Evolutionary conservation across 495 filamentous ascomycete genomes (phyloP).

Genomic region (Penicillium paradoxum): DNA sequence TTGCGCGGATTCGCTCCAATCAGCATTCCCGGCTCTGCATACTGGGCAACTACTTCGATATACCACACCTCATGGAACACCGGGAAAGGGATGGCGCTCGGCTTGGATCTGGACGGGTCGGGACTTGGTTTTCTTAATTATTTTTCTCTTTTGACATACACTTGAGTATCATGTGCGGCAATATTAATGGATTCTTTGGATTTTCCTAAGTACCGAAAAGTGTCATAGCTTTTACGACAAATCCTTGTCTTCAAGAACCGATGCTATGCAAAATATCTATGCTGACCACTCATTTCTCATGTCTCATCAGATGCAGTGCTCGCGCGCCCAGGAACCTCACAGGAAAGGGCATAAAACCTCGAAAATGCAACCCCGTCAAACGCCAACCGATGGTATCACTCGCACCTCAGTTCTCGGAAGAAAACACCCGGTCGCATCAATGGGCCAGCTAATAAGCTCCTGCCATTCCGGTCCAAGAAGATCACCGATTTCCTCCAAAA

Average conservation of each 20-base stretch:
- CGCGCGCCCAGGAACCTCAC: not conserved
- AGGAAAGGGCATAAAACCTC: too few relatives aligned
- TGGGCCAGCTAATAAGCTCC: conserved; percentile 34
- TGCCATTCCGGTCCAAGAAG: conserved; percentile 29
- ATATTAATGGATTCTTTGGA: too few relatives aligned
- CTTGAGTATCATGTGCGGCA: too few relatives aligned
- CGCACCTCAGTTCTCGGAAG: conserved; percentile 11
- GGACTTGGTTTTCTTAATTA: not conserved
- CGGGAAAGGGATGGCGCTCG: conserved; percentile 13
- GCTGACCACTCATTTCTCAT: conserved; percentile 20
- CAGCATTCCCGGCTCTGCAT: not conserved
- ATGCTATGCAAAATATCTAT: conserved; percentile 15
- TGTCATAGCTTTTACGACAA: too few relatives aligned
- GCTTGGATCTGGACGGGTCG: conserved; percentile 4
- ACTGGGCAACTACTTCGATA: not conserved
- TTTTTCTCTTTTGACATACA: not conserved
- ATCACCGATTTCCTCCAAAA: conserved; percentile 32
- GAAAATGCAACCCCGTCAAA: too few relatives aligned
- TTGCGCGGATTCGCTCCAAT: conserved; percentile 1
- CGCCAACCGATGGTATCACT: not conserved
- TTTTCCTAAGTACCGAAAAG: too few relatives aligned
- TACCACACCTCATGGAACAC: conserved; percentile 1
- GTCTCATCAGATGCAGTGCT: conserved; percentile 18
- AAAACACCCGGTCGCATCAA: conserved; percentile 38
- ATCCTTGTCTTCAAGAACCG: not conserved